Evolutionary conservation across 306 rosid species (phyloP).

Genomic region (Corylus americana): DNA sequence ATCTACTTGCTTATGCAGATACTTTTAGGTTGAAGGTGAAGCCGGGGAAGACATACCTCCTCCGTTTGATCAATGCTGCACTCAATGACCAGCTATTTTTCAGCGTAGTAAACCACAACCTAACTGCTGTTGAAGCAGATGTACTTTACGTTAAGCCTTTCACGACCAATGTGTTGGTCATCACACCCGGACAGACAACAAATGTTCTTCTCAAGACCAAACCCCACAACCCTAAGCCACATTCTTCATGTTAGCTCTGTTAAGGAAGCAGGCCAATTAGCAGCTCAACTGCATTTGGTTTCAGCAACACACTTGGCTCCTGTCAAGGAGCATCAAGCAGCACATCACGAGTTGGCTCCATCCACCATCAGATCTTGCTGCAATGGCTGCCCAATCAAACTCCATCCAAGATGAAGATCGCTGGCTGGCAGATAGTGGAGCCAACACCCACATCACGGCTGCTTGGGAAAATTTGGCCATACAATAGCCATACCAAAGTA

Average conservation of each 20-base stretch:
- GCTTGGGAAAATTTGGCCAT: not conserved
- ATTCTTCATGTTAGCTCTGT: slow-evolving; percentile 57
- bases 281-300: no score
- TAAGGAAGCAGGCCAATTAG: no score
- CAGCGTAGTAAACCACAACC: slow-evolving; percentile 69
- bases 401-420: no score
- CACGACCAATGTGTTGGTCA: slow-evolving; percentile 35
- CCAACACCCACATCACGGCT: not conserved
- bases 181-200: slow-evolving; percentile 73
- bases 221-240: slow-evolving; percentile 43
- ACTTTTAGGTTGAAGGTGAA: not conserved
- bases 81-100: slow-evolving; percentile 41
- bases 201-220: slow-evolving; percentile 57
- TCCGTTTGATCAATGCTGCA: slow-evolving; percentile 1
- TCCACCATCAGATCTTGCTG: no score
- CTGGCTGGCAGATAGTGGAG: not conserved
- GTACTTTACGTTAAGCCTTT: slow-evolving; percentile 66
- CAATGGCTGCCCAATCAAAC: no score
- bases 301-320: no score
- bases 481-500: not conserved
- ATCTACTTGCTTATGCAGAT: not conserved
- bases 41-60: not conserved
- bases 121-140: slow-evolving; percentile 61
- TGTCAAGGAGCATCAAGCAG: no score
- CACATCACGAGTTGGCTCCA: no score